A percentile compares a stretch with the other conserved stretches of the same genome.
phyloP scores from a whole-genome alignment of 805 yeast genomes.

The Saccharomycopsis sp. region DNA sequence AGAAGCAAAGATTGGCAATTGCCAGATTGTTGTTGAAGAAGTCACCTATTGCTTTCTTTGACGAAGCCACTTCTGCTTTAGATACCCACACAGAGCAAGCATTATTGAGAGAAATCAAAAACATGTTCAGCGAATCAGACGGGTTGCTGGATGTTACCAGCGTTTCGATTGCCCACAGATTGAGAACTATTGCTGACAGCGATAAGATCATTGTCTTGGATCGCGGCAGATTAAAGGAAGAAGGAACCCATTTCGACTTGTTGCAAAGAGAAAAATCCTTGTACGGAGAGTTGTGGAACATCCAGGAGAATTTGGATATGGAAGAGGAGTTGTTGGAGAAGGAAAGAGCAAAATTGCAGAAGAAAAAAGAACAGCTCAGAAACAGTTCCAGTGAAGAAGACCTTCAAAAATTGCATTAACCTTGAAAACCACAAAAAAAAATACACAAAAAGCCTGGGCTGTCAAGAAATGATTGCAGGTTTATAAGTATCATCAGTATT shows the following conservation, averaged over 20 bases:
- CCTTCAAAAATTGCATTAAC: not conserved
- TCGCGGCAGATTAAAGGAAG: slow-evolving; percentile 74
- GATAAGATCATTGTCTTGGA: slow-evolving; percentile 86
- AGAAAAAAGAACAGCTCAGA: slow-evolving; percentile 11
- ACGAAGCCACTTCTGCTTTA: slow-evolving; percentile 93
- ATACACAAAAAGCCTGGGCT: too few relatives aligned
- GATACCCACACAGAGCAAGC: slow-evolving; percentile 95
- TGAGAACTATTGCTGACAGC: slow-evolving; percentile 88
- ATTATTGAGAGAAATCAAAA: slow-evolving; percentile 62
- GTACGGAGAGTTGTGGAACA: slow-evolving; percentile 79
- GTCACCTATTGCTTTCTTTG: slow-evolving; percentile 87
- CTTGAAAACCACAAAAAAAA: not conserved
- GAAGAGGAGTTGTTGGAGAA: slow-evolving; percentile 31
- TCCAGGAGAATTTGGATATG: slow-evolving; percentile 72
- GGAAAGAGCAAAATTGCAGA: slow-evolving; percentile 22
- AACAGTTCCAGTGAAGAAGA: not conserved
- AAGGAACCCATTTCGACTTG: slow-evolving; percentile 70
- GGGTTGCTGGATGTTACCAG: slow-evolving; percentile 45
- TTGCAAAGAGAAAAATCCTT: slow-evolving; percentile 47
- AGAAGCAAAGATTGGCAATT: slow-evolving; percentile 89
- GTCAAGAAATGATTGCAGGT: too few relatives aligned
- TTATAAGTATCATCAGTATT: too few relatives aligned
- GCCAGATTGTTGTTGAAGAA: slow-evolving; percentile 81
- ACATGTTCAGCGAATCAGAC: slow-evolving; percentile 38
- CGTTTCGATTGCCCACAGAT: slow-evolving; percentile 86